These are phyloP conservation scores for Porodaedalea pini DNA, from an alignment of 1,284 basidiomycete genomes.

Conservation along the genomic window DNA sequence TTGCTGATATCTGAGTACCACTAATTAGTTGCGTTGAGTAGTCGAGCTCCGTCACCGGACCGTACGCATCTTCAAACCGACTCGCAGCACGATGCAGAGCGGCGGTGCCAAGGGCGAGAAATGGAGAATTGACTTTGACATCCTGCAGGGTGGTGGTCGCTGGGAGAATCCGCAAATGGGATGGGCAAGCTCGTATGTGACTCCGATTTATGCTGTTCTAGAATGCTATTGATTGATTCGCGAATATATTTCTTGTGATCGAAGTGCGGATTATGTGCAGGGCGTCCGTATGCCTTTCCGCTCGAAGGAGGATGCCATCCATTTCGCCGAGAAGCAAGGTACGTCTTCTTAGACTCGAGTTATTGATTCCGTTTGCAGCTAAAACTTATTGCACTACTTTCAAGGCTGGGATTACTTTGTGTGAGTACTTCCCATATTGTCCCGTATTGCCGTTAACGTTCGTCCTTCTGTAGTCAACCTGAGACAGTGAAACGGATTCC, in stretches of 20 bases:
- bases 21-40: slow-evolving; percentile 30
- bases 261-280: slow-evolving; percentile 96
- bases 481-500: slow-evolving; percentile 71
- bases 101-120: slow-evolving; percentile 82
- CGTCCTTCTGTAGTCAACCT: slow-evolving; percentile 58
- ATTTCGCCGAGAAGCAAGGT: slow-evolving; percentile 94
- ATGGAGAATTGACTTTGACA: slow-evolving; percentile 97
- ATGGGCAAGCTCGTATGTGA: slow-evolving; percentile 85
- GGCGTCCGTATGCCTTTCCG: slow-evolving; percentile 86
- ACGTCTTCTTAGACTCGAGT: slow-evolving; percentile 22
- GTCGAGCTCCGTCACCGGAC: slow-evolving; percentile 82
- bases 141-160: slow-evolving; percentile 80
- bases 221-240: not conserved
- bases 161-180: slow-evolving; percentile 99
- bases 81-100: slow-evolving; percentile 94
- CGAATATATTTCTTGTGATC: not conserved
- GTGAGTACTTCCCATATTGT: slow-evolving; percentile 39
- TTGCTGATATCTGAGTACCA: not conserved
- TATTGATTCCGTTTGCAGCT: not conserved
- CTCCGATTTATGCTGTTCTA: not conserved
- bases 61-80: slow-evolving; percentile 92
- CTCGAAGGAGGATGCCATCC: slow-evolving; percentile 88
- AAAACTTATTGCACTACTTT: slow-evolving; percentile 8
- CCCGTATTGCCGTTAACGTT: slow-evolving; percentile 12
- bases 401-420: slow-evolving; percentile 77